Evolutionary conservation across 1,139 yeast genomes (phyloP).

Genomic region (Candida albicans): DNA sequence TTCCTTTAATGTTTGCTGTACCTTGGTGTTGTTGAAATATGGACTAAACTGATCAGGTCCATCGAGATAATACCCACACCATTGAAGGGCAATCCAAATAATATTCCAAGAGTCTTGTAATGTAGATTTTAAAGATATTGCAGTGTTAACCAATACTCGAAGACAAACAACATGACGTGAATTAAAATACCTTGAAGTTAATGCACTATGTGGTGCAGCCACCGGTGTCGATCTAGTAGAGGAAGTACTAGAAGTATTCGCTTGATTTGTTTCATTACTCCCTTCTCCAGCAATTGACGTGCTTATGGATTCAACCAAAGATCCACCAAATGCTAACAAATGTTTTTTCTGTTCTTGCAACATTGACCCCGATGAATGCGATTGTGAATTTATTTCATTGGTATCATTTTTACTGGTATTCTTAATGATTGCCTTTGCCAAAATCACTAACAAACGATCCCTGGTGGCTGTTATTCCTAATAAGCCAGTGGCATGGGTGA

Average conservation of each 20-base stretch:
- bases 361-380: constrained; percentile 3
- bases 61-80: constrained; percentile 65
- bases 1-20: constrained; percentile 20
- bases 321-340: constrained; percentile 56
- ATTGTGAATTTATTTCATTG: background rate
- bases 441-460: constrained; percentile 57
- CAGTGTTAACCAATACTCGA: constrained; percentile 74
- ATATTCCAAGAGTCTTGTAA: constrained; percentile 69
- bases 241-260: background rate
- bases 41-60: constrained; percentile 56
- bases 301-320: constrained; percentile 53
- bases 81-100: constrained; percentile 68
- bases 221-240: background rate
- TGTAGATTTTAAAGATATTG: constrained; percentile 74
- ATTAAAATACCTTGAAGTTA: constrained; percentile 46
- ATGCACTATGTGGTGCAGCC: constrained; percentile 2
- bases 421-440: constrained; percentile 55
- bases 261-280: constrained; percentile 15
- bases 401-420: constrained; percentile 29
- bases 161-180: constrained; percentile 73
- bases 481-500: constrained; percentile 83
- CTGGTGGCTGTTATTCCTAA: constrained; percentile 55
- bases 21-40: constrained; percentile 17
- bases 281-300: constrained; percentile 31
- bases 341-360: constrained; percentile 30